Percentiles rank a stretch among this genome's conserved stretches.
Conservation (phyloP, 1,139 yeast species). For the Diutina pseudorugosa region DNA sequence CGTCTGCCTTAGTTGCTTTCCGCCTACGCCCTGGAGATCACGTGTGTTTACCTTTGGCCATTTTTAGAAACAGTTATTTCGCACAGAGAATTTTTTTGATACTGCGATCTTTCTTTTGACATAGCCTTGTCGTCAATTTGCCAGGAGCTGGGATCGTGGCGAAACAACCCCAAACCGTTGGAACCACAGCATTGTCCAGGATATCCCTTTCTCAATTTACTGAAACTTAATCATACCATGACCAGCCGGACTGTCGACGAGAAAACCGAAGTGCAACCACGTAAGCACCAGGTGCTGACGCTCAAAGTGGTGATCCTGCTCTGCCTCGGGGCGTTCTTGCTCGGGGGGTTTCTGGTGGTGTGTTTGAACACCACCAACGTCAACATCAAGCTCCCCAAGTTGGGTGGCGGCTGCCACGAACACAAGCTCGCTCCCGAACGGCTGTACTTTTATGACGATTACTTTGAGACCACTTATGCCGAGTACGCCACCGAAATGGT, state of each 20-base stretch:
- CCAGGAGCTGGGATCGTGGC: not conserved
- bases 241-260: not conserved
- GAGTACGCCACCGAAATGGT: not conserved
- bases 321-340: not conserved
- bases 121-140: not conserved
- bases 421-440: not conserved
- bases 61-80: not conserved
- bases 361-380: not conserved
- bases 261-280: not conserved
- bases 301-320: not conserved
- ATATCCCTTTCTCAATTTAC: too few relatives aligned
- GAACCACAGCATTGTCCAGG: too few relatives aligned
- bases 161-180: not conserved
- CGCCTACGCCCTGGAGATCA: not conserved
- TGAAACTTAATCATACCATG: not conserved
- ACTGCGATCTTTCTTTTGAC: not conserved
- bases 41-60: not conserved
- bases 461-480: not conserved
- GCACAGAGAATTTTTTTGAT: not conserved
- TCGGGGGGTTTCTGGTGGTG: conserved; percentile 2
- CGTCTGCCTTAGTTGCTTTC: not conserved
- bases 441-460: conserved; percentile 3
- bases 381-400: not conserved
- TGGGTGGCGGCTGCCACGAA: not conserved
- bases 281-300: not conserved